Conservation (phyloP, 2,329 filamentous ascomycete species). For the Decorospora gaudefroyi region DNA sequence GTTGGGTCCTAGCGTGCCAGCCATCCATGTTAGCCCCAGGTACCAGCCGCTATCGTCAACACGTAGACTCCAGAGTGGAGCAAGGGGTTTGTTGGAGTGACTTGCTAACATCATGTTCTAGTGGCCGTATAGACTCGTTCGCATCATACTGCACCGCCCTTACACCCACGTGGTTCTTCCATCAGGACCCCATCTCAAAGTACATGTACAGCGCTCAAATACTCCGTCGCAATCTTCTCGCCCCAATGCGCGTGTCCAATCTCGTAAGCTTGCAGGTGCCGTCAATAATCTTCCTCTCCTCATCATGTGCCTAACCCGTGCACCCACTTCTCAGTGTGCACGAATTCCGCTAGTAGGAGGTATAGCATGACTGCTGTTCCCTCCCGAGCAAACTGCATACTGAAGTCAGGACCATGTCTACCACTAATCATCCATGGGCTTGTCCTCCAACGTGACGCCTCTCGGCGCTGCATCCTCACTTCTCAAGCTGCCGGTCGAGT, state of each 20-base stretch:
- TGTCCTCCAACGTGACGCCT: constrained; percentile 72
- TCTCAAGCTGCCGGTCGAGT: constrained; percentile 49
- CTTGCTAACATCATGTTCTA: constrained; percentile 12
- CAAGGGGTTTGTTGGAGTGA: too few species aligned
- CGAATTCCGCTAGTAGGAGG: constrained; percentile 1
- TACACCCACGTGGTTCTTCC: constrained; percentile 24
- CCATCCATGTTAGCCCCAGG: constrained; percentile 26
- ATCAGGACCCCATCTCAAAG: constrained; percentile 20
- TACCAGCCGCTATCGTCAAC: constrained; percentile 20
- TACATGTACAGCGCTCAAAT: constrained; percentile 25
- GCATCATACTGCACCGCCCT: constrained; percentile 28
- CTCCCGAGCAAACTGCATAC: constrained; percentile 9
- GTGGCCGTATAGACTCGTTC: constrained; percentile 28
- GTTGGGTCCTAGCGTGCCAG: constrained; percentile 18
- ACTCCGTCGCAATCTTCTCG: constrained; percentile 10
- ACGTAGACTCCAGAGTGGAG: constrained; percentile 3
- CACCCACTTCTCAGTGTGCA: constrained; percentile 5
- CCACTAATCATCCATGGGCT: constrained; percentile 73
- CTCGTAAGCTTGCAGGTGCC: constrained; percentile 5
- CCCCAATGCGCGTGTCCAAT: not conserved
- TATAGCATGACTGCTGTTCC: constrained; percentile 1
- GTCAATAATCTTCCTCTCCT: constrained; percentile 7
- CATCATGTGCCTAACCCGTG: constrained; percentile 2
- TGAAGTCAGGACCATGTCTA: constrained; percentile 15
- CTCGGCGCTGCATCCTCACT: constrained; percentile 52